Conservation (phyloP, 2,329 filamentous ascomycete species). For the Ilyonectria sp. region DNA sequence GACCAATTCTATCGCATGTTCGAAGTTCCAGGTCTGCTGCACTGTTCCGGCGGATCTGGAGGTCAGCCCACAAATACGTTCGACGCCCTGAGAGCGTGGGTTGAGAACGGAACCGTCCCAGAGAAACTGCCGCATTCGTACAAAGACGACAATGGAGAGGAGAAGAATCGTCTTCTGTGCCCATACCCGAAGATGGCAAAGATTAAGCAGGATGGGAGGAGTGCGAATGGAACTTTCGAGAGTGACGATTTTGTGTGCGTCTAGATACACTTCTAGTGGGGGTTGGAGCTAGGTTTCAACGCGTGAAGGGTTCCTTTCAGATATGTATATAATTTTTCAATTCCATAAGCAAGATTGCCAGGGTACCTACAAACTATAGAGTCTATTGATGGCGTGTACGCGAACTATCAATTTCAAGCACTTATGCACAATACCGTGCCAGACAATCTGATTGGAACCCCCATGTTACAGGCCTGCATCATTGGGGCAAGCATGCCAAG, state of each 20-base stretch:
- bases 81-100: conserved; percentile 14
- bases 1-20: conserved; percentile 14
- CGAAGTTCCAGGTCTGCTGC: conserved; percentile 11
- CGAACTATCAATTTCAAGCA: too few relatives aligned
- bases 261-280: background rate
- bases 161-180: conserved; percentile 8
- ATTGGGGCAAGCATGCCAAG: conserved; percentile 2
- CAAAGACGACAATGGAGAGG: background rate
- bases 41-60: conserved; percentile 16
- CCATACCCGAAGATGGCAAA: conserved; percentile 8
- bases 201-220: background rate
- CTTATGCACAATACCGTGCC: too few relatives aligned
- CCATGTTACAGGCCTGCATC: too few relatives aligned
- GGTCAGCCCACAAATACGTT: conserved; percentile 16
- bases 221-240: background rate
- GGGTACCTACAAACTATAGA: too few relatives aligned
- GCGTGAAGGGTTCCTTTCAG: too few relatives aligned
- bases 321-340: too few relatives aligned
- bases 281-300: too few relatives aligned
- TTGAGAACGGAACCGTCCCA: conserved; percentile 20
- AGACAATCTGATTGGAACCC: too few relatives aligned
- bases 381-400: too few relatives aligned
- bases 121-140: conserved; percentile 10
- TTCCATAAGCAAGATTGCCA: too few relatives aligned
- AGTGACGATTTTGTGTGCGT: conserved; percentile 14